A percentile compares a stretch with the other conserved stretches of the same genome.
These are phyloP conservation scores for Torulaspora delbrueckii DNA, from an alignment of 805 yeast species.

Conservation along the genomic window DNA sequence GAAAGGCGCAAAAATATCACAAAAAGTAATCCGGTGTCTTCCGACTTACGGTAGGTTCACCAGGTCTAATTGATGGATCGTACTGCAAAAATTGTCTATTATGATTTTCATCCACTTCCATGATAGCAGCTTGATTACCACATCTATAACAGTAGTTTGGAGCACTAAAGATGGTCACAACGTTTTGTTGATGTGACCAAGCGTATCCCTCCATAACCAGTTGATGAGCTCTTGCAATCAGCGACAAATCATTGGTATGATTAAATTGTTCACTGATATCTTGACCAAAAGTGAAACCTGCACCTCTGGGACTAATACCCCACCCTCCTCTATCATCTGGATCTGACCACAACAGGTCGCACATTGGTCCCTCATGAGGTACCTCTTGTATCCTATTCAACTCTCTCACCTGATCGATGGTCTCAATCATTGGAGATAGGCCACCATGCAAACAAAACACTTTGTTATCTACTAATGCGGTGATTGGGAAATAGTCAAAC, in stretches of 20 bases:
- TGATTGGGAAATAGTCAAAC: conserved; percentile 88
- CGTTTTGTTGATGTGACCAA: conserved; percentile 92
- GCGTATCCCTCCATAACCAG: conserved; percentile 96
- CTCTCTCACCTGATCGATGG: conserved; percentile 87
- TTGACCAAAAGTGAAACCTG: conserved; percentile 96
- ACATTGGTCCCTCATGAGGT: conserved; percentile 97
- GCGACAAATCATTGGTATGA: conserved; percentile 76
- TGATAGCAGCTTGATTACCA: conserved; percentile 96
- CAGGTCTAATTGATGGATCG: conserved; percentile 95
- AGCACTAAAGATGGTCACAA: conserved; percentile 90
- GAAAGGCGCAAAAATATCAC: conserved; percentile 33
- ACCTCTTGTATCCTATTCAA: conserved; percentile 91
- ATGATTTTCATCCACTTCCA: conserved; percentile 95
- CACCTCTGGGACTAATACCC: conserved; percentile 98
- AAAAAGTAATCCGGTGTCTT: conserved; percentile 96
- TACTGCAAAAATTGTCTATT: conserved; percentile 89
- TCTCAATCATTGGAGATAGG: conserved; percentile 88
- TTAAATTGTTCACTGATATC: conserved; percentile 92
- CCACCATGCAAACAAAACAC: conserved; percentile 95
- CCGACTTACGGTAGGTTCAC: conserved; percentile 95
- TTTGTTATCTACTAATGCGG: conserved; percentile 86
- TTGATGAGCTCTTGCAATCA: conserved; percentile 94
- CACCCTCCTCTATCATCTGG: conserved; percentile 98
- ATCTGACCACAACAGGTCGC: conserved; percentile 93
- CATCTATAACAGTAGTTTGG: conserved; percentile 97